Evolutionary conservation across 495 filamentous ascomycete genomes (phyloP).

Genomic region (Neurospora sp.): DNA sequence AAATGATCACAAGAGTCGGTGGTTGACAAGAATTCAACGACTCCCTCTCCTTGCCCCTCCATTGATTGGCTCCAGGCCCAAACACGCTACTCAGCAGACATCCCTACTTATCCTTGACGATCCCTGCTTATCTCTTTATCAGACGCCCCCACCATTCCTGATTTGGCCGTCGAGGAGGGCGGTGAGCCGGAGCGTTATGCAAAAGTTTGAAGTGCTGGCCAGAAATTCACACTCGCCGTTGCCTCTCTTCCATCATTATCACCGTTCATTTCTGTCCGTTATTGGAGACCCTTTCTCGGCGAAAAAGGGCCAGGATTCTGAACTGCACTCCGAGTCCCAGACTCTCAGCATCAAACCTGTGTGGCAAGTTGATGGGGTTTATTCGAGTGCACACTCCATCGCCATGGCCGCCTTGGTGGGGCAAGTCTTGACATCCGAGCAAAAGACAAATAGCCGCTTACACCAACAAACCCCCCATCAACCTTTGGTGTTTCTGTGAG

Average conservation of each 20-base stretch:
- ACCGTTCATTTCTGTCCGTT: neutral
- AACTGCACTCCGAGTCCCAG: neutral
- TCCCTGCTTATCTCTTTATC: conserved; percentile 24
- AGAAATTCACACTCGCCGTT: neutral
- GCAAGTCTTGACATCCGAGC: neutral
- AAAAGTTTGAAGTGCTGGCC: conserved; percentile 8
- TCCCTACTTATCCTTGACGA: conserved; percentile 11
- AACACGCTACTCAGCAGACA: conserved; percentile 4
- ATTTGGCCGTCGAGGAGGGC: conserved; percentile 12
- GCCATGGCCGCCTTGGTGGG: neutral
- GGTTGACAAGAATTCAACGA: neutral
- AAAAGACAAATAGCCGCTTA: no score
- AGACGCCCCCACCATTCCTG: conserved; percentile 7
- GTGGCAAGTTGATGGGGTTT: neutral
- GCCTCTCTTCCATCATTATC: neutral
- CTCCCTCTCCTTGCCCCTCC: conserved; percentile 9
- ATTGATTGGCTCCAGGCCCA: conserved; percentile 13
- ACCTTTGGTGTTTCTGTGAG: neutral
- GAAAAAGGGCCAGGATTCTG: neutral
- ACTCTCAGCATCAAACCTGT: neutral
- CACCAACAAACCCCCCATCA: neutral
- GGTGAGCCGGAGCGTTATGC: conserved; percentile 14
- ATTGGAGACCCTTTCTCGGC: neutral
- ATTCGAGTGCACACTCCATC: neutral
- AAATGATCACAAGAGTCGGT: neutral